Conservation (phyloP, 1,284 basidiomycete species). For the Filobasidium uniguttulatum region DNA sequence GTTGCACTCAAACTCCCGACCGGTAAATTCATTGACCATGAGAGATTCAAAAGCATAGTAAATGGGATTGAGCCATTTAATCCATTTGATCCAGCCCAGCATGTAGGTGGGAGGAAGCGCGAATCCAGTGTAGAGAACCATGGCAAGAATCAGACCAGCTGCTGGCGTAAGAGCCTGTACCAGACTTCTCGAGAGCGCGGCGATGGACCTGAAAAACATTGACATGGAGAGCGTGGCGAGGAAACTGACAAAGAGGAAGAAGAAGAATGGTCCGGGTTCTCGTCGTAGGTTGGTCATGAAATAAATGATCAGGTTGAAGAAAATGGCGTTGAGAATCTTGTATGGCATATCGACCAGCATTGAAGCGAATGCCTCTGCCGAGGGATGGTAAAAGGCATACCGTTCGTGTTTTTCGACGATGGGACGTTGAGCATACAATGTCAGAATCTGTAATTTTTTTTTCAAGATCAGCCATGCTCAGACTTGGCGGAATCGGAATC, state of each 20-base stretch:
- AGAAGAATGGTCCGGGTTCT: constrained; percentile 27
- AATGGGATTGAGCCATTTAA: constrained; percentile 41
- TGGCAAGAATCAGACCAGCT: constrained; percentile 37
- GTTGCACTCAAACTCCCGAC: constrained; percentile 29
- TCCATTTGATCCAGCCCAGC: constrained; percentile 39
- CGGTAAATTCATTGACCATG: constrained; percentile 42
- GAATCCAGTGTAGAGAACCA: constrained; percentile 42
- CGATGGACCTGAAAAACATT: constrained; percentile 42
- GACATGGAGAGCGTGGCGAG: constrained; percentile 37
- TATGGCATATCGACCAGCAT: constrained; percentile 41
- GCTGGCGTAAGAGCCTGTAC: constrained; percentile 39
- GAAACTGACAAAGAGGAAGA: constrained; percentile 19
- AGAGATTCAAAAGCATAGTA: constrained; percentile 35
- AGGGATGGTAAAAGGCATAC: constrained; percentile 40
- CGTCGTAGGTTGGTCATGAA: constrained; percentile 37
- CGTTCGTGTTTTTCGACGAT: constrained; percentile 38
- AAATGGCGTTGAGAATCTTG: constrained; percentile 33
- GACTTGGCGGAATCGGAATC: not conserved
- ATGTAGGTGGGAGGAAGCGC: constrained; percentile 28
- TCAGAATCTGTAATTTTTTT: constrained; percentile 28
- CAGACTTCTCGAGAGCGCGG: constrained; percentile 36
- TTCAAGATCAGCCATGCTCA: not conserved
- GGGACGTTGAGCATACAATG: constrained; percentile 37
- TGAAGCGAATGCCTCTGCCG: constrained; percentile 38
- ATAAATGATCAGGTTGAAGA: constrained; percentile 36